Evolutionary conservation across 78 protist genomes (phyloP).

Genomic region (Polysphondylium violaceum): DNA sequence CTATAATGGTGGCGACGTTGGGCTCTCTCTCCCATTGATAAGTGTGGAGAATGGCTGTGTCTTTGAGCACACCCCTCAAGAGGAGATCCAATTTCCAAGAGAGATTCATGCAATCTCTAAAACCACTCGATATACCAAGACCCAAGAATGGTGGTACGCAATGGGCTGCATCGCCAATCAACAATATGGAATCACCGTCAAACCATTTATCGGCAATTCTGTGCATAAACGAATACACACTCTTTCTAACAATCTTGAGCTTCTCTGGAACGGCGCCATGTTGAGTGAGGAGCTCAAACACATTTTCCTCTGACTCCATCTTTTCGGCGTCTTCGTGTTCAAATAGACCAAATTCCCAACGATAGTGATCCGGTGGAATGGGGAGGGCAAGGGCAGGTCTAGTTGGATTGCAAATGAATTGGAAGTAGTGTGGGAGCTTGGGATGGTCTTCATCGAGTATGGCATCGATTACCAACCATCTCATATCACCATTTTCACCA

Average conservation of each 20-base stretch:
- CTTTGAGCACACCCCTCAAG: background rate
- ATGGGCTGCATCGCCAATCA: conserved; percentile 63
- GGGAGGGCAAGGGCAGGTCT: conserved; percentile 37
- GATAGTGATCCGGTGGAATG: conserved; percentile 3
- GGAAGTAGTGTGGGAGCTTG: conserved; percentile 15
- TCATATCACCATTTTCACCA: conserved; percentile 3
- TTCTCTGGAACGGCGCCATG: conserved; percentile 7
- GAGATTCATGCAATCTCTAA: conserved; percentile 31
- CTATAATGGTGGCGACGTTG: conserved; percentile 3
- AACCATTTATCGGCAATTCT: conserved; percentile 55
- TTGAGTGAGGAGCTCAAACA: background rate
- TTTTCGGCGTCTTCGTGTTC: background rate
- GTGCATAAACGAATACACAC: background rate
- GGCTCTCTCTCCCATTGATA: conserved; percentile 33
- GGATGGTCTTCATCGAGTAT: conserved; percentile 35
- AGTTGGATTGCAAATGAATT: conserved; percentile 24
- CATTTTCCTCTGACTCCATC: background rate
- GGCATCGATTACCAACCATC: conserved; percentile 37
- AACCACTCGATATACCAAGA: conserved; percentile 44
- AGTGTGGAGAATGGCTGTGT: background rate
- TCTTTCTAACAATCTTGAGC: conserved; percentile 3
- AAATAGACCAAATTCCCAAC: conserved; percentile 26
- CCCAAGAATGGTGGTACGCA: conserved; percentile 56
- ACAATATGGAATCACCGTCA: background rate
- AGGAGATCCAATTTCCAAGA: conserved; percentile 35